Percentiles rank a stretch among this genome's conserved stretches.
phyloP scores from a whole-genome alignment of 2,329 filamentous ascomycete species.

The Colletotrichum tabaci region DNA sequence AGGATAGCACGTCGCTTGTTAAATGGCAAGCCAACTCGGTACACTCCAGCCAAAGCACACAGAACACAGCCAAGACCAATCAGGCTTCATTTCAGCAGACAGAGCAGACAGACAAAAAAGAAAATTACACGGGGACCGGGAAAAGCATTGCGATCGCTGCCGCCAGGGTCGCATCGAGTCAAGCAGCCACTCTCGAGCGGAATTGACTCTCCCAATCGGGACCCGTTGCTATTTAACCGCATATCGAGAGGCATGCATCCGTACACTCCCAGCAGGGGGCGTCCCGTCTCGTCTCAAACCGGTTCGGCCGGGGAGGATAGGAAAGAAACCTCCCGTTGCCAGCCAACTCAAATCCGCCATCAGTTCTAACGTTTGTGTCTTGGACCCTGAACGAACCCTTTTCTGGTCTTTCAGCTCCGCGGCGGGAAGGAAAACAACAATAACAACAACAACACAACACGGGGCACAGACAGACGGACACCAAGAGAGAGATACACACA shows the following conservation, averaged over 20 bases:
- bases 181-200: conserved; percentile 2
- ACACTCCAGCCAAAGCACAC: no score
- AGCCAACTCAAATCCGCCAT: conserved; percentile 9
- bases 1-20: no score
- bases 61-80: conserved; percentile 12
- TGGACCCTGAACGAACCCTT: conserved; percentile 32
- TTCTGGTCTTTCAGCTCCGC: neutral
- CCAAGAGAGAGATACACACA: neutral
- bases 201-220: conserved; percentile 2
- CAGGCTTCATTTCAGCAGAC: neutral
- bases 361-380: neutral
- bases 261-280: conserved; percentile 9
- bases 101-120: conserved; percentile 6
- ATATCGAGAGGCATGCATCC: neutral
- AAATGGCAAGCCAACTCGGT: no score
- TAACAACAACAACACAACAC: neutral
- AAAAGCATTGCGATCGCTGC: conserved; percentile 38
- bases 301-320: conserved; percentile 21
- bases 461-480: conserved; percentile 18
- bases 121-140: neutral
- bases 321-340: neutral
- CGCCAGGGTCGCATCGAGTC: conserved; percentile 25
- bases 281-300: conserved; percentile 36
- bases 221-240: conserved; percentile 6
- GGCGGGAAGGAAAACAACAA: conserved; percentile 1